Conservation (phyloP, 306 rosid species). For the Pterocarpus macrocarpus region DNA sequence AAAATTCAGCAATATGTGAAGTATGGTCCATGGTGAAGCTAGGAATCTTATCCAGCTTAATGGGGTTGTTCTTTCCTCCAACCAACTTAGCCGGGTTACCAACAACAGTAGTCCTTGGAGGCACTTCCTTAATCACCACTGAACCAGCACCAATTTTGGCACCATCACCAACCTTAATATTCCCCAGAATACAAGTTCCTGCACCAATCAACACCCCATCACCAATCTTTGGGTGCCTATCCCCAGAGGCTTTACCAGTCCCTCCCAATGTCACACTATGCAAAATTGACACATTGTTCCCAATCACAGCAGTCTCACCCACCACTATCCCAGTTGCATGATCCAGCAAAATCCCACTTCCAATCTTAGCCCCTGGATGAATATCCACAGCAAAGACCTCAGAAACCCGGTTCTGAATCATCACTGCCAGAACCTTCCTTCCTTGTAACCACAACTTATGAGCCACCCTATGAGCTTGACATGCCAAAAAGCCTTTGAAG, state of each 20-base stretch:
- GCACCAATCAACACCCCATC: slow-evolving; percentile 95
- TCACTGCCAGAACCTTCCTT: slow-evolving; percentile 63
- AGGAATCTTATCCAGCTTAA: slow-evolving; percentile 76
- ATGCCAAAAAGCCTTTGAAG: slow-evolving; percentile 85
- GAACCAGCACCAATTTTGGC: slow-evolving; percentile 95
- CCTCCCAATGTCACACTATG: slow-evolving; percentile 95
- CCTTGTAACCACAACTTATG: slow-evolving; percentile 74
- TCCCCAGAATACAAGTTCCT: slow-evolving; percentile 88
- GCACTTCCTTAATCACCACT: slow-evolving; percentile 90
- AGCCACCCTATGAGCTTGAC: slow-evolving; percentile 82
- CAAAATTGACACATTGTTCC: slow-evolving; percentile 85
- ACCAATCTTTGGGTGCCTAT: slow-evolving; percentile 93
- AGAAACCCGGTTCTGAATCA: slow-evolving; percentile 85
- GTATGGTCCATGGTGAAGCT: slow-evolving; percentile 92
- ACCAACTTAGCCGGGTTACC: slow-evolving; percentile 89
- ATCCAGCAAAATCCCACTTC: slow-evolving; percentile 80
- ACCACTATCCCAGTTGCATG: slow-evolving; percentile 94
- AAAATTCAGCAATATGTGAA: slow-evolving; percentile 71
- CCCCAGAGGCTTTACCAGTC: slow-evolving; percentile 82
- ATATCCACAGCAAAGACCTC: slow-evolving; percentile 85
- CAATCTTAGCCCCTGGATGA: slow-evolving; percentile 88
- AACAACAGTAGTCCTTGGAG: slow-evolving; percentile 86
- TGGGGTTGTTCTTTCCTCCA: slow-evolving; percentile 87
- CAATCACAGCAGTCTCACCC: slow-evolving; percentile 94
- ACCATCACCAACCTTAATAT: slow-evolving; percentile 78